A percentile compares a stretch with the other conserved stretches of the same genome.
Evolutionary conservation across 768 basidiomycete species (phyloP).

Genomic region (Clathrus columnatus): DNA sequence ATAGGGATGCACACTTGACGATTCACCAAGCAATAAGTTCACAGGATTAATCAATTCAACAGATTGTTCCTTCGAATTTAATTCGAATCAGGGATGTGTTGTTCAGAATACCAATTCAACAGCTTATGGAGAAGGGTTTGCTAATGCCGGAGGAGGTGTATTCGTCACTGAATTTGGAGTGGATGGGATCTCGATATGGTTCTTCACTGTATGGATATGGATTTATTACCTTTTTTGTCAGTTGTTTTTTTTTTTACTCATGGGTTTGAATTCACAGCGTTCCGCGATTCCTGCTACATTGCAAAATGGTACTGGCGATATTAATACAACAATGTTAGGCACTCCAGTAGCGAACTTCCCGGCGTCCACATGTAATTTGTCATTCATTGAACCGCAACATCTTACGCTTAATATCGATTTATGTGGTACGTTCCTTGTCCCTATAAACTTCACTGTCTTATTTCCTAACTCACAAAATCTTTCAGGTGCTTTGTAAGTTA

Average conservation of each 20-base stretch:
- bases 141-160: constrained; percentile 52
- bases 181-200: constrained; percentile 54
- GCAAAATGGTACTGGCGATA: constrained; percentile 33
- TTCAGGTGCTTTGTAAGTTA: constrained; percentile 2
- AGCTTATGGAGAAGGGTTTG: constrained; percentile 63
- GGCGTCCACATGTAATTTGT: constrained; percentile 41
- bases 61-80: constrained; percentile 49
- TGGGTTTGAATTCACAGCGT: neutral
- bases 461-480: too few relatives aligned
- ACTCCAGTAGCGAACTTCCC: constrained; percentile 64
- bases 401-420: constrained; percentile 70
- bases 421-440: constrained; percentile 29
- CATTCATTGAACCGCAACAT: constrained; percentile 53
- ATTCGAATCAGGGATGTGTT: constrained; percentile 57
- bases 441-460: too few relatives aligned
- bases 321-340: constrained; percentile 48
- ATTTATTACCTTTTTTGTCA: neutral
- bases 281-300: constrained; percentile 19
- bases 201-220: constrained; percentile 34
- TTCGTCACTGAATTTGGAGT: constrained; percentile 69
- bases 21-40: neutral
- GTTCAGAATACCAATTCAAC: constrained; percentile 31
- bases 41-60: constrained; percentile 38
- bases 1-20: constrained; percentile 2
- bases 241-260: neutral